Base-by-base conservation (phyloP, 352 stramenopile species). In the Pythium sp. region DNA sequence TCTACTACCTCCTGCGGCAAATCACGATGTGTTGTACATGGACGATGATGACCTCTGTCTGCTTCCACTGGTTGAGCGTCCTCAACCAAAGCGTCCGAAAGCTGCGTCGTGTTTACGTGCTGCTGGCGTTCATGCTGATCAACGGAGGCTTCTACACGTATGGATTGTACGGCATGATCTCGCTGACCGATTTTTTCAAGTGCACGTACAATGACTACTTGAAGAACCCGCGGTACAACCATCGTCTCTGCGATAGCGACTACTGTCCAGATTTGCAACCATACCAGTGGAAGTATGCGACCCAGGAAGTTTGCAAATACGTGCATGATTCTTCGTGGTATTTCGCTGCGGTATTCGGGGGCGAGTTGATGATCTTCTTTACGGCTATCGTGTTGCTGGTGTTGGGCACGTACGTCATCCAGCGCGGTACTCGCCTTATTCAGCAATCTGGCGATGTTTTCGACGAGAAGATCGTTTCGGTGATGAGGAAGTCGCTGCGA, bases 191-290 rank as follows among this genome's bases (percentile, higher is more conserved):
- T 60, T 86, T 95, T 55, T 89, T 90, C 80, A 93, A 93, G 69
- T 95, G 88, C 71, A 77, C 88, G 26, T 95, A 95, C 72, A 80
- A 93, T 59, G 88, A 95, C 65, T 95, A 95, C 74, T 72, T 95
- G 22, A 91, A 90, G 75, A 95, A 95, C 68, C 85, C 84, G 7
- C 81, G 82, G 43, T 93, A 93, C 71, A 81, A 65, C 38, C 78
- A 82, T 64, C 81, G 79, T 6, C 62, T 92, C 63, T 93, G 84
- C 53, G 81, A 87, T 24, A 77, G 79, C 26, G 85, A 93, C 72
- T 93, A 91, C 60, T 93, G 84, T 36, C 87, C 85, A 0, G 87
- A 95, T 66, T 68, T 95, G 47, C 86, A 95, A 70, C 88, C 88
- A 24, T 81, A 64, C 30, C 86, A 94, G 68, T 95, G 88, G 88